These are phyloP conservation scores for Arthrobotrys musiformis DNA, from an alignment of 2,329 filamentous ascomycete genomes.

Conservation along the genomic window DNA sequence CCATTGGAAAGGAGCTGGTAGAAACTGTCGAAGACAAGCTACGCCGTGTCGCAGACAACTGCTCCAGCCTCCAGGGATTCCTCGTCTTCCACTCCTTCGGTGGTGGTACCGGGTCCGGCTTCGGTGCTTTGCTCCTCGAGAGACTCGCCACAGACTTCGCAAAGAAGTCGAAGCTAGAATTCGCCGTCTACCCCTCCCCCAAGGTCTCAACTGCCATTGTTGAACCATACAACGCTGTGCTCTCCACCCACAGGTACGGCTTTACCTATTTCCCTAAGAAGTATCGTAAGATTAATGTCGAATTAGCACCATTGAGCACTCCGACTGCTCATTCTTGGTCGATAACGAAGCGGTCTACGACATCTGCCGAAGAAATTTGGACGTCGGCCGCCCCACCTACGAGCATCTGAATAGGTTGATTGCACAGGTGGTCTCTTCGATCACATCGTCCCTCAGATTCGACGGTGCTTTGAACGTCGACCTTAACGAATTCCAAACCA, in stretches of 20 bases:
- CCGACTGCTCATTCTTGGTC: slow-evolving; percentile 75
- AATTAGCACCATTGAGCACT: slow-evolving; percentile 72
- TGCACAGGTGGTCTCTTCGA: slow-evolving; percentile 75
- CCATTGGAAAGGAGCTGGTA: slow-evolving; percentile 74
- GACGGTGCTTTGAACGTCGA: slow-evolving; percentile 76
- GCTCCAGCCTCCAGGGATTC: slow-evolving; percentile 74
- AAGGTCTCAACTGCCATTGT: slow-evolving; percentile 74
- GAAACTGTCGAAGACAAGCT: slow-evolving; percentile 73
- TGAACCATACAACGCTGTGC: slow-evolving; percentile 74
- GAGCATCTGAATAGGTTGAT: slow-evolving; percentile 75
- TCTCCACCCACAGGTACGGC: slow-evolving; percentile 65
- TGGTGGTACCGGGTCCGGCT: slow-evolving; percentile 75
- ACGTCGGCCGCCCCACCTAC: slow-evolving; percentile 73
- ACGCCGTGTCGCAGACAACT: slow-evolving; percentile 75
- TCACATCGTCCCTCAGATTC: slow-evolving; percentile 73
- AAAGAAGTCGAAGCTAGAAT: slow-evolving; percentile 76
- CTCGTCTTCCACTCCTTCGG: slow-evolving; percentile 76
- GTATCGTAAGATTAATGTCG: slow-evolving; percentile 65
- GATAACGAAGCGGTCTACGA: slow-evolving; percentile 77
- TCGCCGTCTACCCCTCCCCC: slow-evolving; percentile 74
- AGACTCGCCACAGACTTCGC: slow-evolving; percentile 73
- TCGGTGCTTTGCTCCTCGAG: slow-evolving; percentile 73
- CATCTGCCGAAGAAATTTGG: slow-evolving; percentile 73
- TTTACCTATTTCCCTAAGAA: not conserved
- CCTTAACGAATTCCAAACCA: slow-evolving; percentile 76